Conservation (phyloP, 768 basidiomycete species). For the Lentinula sp. region DNA sequence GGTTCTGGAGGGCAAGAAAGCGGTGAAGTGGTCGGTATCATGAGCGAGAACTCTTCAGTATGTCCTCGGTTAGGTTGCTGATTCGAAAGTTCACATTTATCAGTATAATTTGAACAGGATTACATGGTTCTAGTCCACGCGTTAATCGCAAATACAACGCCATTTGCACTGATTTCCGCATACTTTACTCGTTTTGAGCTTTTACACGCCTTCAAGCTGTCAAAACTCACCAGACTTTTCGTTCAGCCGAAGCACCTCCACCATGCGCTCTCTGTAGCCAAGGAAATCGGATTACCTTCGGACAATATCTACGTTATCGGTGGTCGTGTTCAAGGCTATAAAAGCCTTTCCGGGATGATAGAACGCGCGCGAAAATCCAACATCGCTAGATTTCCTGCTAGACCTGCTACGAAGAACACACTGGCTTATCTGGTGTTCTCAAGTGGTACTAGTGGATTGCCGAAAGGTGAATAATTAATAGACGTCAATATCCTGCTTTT, state of each 20-base stretch:
- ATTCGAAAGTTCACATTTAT: background rate
- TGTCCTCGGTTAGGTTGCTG: slow-evolving; percentile 14
- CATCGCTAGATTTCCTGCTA: slow-evolving; percentile 34
- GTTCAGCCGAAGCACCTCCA: slow-evolving; percentile 40
- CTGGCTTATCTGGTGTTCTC: slow-evolving; percentile 72
- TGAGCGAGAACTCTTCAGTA: slow-evolving; percentile 67
- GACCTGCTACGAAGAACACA: slow-evolving; percentile 42
- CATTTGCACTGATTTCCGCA: slow-evolving; percentile 47
- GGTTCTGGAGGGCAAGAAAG: slow-evolving; percentile 25
- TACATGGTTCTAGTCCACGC: slow-evolving; percentile 45
- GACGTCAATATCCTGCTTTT: too few species aligned
- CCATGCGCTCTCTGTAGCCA: slow-evolving; percentile 31
- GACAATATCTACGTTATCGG: slow-evolving; percentile 46
- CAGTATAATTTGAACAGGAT: slow-evolving; percentile 27
- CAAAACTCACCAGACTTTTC: slow-evolving; percentile 47
- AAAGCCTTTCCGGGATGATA: slow-evolving; percentile 40
- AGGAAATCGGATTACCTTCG: slow-evolving; percentile 27
- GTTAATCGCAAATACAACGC: slow-evolving; percentile 40
- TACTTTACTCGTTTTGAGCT: slow-evolving; percentile 55
- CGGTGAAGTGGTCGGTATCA: slow-evolving; percentile 58
- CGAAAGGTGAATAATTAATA: slow-evolving; percentile 46
- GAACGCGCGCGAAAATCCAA: slow-evolving; percentile 27
- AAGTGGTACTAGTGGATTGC: slow-evolving; percentile 72
- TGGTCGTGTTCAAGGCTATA: slow-evolving; percentile 32
- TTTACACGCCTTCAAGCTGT: slow-evolving; percentile 39